Percentiles rank a stretch among this genome's conserved stretches.
These are phyloP conservation scores for Gaeumannomyces tritici DNA, from an alignment of 2,329 filamentous ascomycete species.

Conservation along the genomic window DNA sequence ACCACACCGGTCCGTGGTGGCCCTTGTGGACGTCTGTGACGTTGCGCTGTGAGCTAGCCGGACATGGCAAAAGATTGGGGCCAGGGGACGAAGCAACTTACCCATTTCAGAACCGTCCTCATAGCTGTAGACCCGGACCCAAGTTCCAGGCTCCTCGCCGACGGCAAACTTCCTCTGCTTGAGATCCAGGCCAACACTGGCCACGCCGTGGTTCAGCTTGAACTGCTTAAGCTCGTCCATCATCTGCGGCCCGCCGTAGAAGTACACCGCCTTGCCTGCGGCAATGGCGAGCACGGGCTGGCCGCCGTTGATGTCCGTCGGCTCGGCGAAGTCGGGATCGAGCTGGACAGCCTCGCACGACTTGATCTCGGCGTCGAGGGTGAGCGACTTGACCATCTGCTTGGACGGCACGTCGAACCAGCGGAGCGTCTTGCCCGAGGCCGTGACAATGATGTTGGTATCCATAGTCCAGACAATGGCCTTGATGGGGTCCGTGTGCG, in stretches of 20 bases:
- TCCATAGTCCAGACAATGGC: slow-evolving; percentile 91
- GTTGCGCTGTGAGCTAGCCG: background rate
- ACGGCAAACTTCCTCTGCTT: slow-evolving; percentile 77
- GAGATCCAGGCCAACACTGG: slow-evolving; percentile 80
- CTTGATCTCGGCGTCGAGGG: slow-evolving; percentile 76
- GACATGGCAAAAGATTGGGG: background rate
- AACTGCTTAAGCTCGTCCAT: slow-evolving; percentile 69
- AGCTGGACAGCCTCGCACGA: slow-evolving; percentile 82
- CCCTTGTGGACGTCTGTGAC: slow-evolving; percentile 79
- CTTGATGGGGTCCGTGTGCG: slow-evolving; percentile 85
- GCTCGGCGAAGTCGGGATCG: slow-evolving; percentile 46
- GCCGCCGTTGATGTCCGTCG: slow-evolving; percentile 56
- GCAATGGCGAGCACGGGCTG: slow-evolving; percentile 74
- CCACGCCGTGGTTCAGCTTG: slow-evolving; percentile 73
- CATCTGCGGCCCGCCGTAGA: slow-evolving; percentile 71
- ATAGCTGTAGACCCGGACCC: slow-evolving; percentile 91
- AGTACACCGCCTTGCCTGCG: slow-evolving; percentile 89
- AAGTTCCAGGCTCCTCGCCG: slow-evolving; percentile 84
- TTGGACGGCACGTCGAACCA: slow-evolving; percentile 87
- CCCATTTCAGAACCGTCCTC: slow-evolving; percentile 72
- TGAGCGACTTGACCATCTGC: slow-evolving; percentile 64
- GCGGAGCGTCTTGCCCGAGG: slow-evolving; percentile 81
- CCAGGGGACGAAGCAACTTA: slow-evolving; percentile 24
- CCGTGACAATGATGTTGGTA: slow-evolving; percentile 81
- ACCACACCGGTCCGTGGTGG: slow-evolving; percentile 97